These are phyloP conservation scores for Crucihimalaya himalaica DNA, from an alignment of 345 rosid species.

Conservation along the genomic window DNA sequence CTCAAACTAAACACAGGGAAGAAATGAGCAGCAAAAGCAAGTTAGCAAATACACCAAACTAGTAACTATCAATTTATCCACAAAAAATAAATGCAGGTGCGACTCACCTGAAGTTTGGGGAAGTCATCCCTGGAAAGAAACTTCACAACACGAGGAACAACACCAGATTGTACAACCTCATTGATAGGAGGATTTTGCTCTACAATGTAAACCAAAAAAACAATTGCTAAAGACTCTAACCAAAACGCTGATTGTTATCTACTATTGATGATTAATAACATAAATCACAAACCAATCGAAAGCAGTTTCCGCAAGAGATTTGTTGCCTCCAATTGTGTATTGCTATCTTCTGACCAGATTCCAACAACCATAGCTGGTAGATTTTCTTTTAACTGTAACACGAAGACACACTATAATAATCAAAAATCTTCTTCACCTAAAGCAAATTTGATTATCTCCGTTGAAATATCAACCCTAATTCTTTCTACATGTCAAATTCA, in stretches of 20 bases:
- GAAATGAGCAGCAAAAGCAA: neutral
- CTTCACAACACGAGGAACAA: slow-evolving; percentile 74
- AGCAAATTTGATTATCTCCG: neutral
- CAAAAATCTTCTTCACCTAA: neutral
- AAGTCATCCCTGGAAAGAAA: slow-evolving; percentile 75
- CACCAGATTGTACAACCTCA: slow-evolving; percentile 68
- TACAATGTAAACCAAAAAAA: slow-evolving; percentile 31
- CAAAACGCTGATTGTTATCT: neutral
- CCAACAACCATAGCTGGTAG: slow-evolving; percentile 63
- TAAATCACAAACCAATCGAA: slow-evolving; percentile 57
- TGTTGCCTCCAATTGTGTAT: slow-evolving; percentile 63
- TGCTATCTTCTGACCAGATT: slow-evolving; percentile 65
- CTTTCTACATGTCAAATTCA: slow-evolving; percentile 1
- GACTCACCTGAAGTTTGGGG: slow-evolving; percentile 75
- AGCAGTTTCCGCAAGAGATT: slow-evolving; percentile 71
- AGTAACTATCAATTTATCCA: neutral
- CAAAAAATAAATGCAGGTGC: neutral
- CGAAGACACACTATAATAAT: neutral
- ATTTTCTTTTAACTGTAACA: slow-evolving; percentile 55
- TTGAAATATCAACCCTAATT: neutral
- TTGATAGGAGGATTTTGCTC: slow-evolving; percentile 81
- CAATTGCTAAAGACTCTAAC: neutral
- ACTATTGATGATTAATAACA: neutral
- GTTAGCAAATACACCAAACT: slow-evolving; percentile 1
- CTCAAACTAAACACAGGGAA: slow-evolving; percentile 56